These are phyloP conservation scores for Basipetospora chlamydospora DNA, from an alignment of 2,329 filamentous ascomycete genomes.

Conservation along the genomic window DNA sequence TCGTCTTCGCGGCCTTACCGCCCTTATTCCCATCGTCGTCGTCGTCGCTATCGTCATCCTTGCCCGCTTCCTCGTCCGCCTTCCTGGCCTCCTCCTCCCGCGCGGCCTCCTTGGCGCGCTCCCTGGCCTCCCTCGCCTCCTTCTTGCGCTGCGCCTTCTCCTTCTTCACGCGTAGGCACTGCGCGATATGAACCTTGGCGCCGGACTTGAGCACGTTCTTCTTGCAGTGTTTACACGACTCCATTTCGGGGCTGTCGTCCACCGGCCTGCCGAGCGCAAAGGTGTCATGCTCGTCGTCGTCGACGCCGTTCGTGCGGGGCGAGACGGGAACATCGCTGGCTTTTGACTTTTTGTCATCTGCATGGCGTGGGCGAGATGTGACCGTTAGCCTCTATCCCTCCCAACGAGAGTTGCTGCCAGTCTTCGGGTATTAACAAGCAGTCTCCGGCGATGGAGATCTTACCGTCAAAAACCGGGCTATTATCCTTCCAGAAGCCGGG, in stretches of 20 bases:
- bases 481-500: constrained; percentile 56
- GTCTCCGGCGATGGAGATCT: too few species aligned
- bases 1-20: constrained; percentile 30
- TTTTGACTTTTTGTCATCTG: constrained; percentile 26
- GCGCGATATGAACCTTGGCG: constrained; percentile 65
- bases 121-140: constrained; percentile 55
- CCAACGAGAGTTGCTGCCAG: too few species aligned
- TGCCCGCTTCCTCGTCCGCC: constrained; percentile 31
- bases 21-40: constrained; percentile 28
- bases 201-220: constrained; percentile 66
- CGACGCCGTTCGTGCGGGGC: constrained; percentile 52
- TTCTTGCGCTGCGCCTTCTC: constrained; percentile 68
- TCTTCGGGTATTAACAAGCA: too few species aligned
- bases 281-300: constrained; percentile 60
- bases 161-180: constrained; percentile 73
- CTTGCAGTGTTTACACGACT: constrained; percentile 89
- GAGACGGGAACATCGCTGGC: constrained; percentile 31
- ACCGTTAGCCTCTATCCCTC: too few species aligned
- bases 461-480: constrained; percentile 2
- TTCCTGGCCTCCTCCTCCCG: constrained; percentile 40
- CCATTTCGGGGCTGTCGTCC: constrained; percentile 63
- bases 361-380: constrained; percentile 8
- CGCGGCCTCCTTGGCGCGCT: constrained; percentile 49
- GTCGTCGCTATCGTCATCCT: constrained; percentile 32
- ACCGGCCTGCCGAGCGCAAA: constrained; percentile 73